Base-by-base conservation (phyloP, 768 basidiomycete genomes). In the Phylloporus sp. region DNA sequence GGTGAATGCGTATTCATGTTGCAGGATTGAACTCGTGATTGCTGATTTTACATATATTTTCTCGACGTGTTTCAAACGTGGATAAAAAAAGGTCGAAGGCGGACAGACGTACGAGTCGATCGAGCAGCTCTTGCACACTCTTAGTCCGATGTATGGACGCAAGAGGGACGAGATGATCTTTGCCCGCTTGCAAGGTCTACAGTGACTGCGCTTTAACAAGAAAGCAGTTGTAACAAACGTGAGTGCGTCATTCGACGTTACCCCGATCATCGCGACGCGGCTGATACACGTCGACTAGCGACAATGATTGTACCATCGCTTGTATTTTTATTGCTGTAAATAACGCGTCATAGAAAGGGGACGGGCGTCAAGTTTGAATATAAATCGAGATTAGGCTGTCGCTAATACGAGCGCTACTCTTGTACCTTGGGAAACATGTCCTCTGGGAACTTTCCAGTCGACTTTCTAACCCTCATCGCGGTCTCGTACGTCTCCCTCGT, bases 401-500 rank as follows among this genome's bases (percentile, higher is more conserved):
- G n/a, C n/a, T n/a, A n/a, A n/a, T n/a, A n/a, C n/a, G n/a, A n/a
- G n/a, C n/a, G n/a, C n/a, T n/a, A n/a, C n/a, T n/a, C n/a, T n/a
- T n/a, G n/a, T n/a, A n/a, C n/a, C n/a, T n/a, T n/a, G n/a, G n/a
- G n/a, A n/a, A 35, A 21, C 42, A 33, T 35, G 20, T 48, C 34
- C 6, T 17, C 38, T 5, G 56, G 46, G 37, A 61, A 59, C 20
- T 27, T 47, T 34, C 49, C 49, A 9, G 43, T 29, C 3, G 43
- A 45, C 48, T 63, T 60, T 53, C 77, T 64, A 44, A 67, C 67
- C 59, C 60, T 54, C 52, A 86, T 54, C 9, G 73, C 73, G 3
- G 65, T 64, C 63, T 76, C 71, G 53, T 86, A 86, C 62, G 73
- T 70, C 39, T 75, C 70, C 40, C 80, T 72, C 17, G 81, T 81